Evolutionary conservation across 371 early-diverging fungal species (phyloP), one percentile per base, ranked within the genome.

Genomic region (Mucor sp.): DNA sequence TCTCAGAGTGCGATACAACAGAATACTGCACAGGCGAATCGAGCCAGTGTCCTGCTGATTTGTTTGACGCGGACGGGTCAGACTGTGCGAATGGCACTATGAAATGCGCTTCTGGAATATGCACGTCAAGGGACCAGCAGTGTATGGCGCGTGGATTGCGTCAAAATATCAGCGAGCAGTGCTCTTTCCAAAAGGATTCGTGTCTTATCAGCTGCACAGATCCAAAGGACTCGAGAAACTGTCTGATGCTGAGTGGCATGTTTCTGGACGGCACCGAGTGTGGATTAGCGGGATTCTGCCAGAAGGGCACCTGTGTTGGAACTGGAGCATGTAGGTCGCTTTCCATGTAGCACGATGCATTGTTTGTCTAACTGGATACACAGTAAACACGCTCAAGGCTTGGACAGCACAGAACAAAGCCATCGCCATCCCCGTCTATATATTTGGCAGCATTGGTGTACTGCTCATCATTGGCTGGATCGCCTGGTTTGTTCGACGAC

Each of bases 251-350:
- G 0, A 94, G 95, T 23, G 87, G 85, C 56, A 78, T 78, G 66
- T 96, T 95, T 78, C 62, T 93, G 21, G 96, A 97, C 66, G 97
- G 97, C n/a, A 93, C 96, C 0, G 85, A 90, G 14, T 96, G 97
- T 71, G 97, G 96, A 6, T 78, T 87, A 62, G 86, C 84, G 44
- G 93, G 93, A 14, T 76, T 69, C 23, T 94, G 94, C 67, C 75
- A 75, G 27, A 68, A 73, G 33, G 88, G 88, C 4, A 25, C 25
- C 6, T 90, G 89, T 71, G 60, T 69, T 4, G 74, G 79, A 27
- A 84, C 86, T 7, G 78, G 79, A 21, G 58, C 79, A 39, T 68
- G 87, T 82, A 81, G 78, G 58, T 39, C 19, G 9, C 9, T 55
- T 32, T 48, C 11, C n/a, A 27, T 1, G 25, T 58, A n/a, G 9